Conservation (phyloP, 2,329 filamentous ascomycete genomes). For the Macrophomina tecta region DNA sequence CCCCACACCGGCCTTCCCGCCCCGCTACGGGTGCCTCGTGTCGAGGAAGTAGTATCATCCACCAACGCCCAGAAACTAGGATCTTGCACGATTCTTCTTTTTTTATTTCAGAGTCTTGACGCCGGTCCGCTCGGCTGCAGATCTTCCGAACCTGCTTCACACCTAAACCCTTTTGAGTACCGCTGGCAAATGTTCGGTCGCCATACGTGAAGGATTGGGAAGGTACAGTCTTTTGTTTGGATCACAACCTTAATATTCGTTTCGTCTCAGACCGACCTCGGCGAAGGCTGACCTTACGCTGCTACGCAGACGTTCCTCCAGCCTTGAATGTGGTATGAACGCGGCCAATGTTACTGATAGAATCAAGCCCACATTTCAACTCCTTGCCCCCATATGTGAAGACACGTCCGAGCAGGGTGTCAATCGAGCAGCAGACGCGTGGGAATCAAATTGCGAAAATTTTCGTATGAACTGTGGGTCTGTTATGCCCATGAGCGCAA, state of each 20-base stretch:
- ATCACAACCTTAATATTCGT: background rate
- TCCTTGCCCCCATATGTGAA: background rate
- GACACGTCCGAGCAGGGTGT: background rate
- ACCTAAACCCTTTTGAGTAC: no score
- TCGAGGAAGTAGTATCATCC: background rate
- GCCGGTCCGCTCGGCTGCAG: background rate
- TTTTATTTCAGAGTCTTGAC: background rate
- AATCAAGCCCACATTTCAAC: background rate
- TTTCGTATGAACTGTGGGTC: slow-evolving; percentile 16
- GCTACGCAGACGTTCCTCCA: no score
- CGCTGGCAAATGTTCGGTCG: no score
- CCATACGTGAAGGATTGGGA: background rate
- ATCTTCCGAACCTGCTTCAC: background rate
- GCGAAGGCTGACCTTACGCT: no score
- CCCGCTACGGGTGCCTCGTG: background rate
- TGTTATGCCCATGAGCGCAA: background rate
- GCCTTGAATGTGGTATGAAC: no score
- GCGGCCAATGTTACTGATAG: no score
- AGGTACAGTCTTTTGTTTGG: background rate
- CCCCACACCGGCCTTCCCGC: background rate
- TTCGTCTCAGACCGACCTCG: no score
- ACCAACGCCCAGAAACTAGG: background rate
- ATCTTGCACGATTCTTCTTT: background rate
- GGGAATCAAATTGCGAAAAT: background rate
- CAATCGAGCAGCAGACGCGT: background rate